Conservation (phyloP, 2,329 filamentous ascomycete genomes). For the Cylindrodendrum hubeiense region DNA sequence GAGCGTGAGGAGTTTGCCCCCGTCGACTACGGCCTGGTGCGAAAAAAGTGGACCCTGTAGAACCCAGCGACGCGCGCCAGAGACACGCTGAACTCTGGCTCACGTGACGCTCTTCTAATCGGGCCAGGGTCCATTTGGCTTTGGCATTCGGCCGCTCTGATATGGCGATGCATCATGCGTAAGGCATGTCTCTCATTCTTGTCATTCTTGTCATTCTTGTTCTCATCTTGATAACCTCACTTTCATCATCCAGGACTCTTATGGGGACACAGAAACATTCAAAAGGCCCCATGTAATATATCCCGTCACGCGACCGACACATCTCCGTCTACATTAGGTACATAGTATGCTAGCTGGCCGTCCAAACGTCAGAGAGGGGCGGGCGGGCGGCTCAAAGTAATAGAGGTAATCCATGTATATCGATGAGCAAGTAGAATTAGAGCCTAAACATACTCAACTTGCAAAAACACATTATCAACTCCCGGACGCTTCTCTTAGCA, state of each 20-base stretch:
- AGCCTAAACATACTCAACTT: slow-evolving; percentile 33
- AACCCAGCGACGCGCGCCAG: slow-evolving; percentile 24
- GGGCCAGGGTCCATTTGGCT: neutral
- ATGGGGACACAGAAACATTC: neutral
- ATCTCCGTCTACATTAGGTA: neutral
- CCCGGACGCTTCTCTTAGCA: slow-evolving; percentile 44
- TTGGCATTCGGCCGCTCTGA: neutral
- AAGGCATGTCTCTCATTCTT: neutral
- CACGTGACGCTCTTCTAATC: slow-evolving; percentile 21
- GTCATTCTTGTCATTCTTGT: neutral
- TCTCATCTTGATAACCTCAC: neutral
- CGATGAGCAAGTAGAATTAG: slow-evolving; percentile 22
- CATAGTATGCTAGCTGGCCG: neutral
- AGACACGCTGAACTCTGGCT: slow-evolving; percentile 26
- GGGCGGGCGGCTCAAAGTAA: neutral
- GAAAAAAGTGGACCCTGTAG: slow-evolving; percentile 40
- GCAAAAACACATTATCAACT: slow-evolving; percentile 43
- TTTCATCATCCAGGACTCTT: neutral
- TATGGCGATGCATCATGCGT: neutral
- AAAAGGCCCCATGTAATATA: neutral
- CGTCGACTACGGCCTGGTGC: slow-evolving; percentile 28
- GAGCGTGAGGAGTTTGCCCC: slow-evolving; percentile 43
- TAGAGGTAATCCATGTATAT: slow-evolving; percentile 12
- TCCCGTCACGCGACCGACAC: neutral
- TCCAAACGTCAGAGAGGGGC: neutral